A percentile compares a stretch with the other conserved stretches of the same genome.
Evolutionary conservation across 2,329 filamentous ascomycete species (phyloP).

Genomic region (Botryotinia narcissicola): DNA sequence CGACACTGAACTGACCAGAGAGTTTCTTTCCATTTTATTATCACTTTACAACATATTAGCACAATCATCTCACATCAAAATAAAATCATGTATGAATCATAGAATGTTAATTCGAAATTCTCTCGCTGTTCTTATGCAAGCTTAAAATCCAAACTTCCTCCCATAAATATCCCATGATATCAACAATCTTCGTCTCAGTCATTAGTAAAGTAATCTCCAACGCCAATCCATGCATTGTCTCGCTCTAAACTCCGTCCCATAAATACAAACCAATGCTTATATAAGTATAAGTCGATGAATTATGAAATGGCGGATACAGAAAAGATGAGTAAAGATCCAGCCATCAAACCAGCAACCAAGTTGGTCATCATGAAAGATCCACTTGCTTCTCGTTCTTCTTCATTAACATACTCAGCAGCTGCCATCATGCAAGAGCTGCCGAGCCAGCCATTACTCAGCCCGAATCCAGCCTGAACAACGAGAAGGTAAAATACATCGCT

Average conservation of each 20-base stretch:
- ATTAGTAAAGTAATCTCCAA: neutral
- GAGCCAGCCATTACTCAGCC: slow-evolving; percentile 82
- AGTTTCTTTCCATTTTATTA: neutral
- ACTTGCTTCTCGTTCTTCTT: slow-evolving; percentile 80
- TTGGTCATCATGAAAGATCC: slow-evolving; percentile 93
- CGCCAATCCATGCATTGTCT: slow-evolving; percentile 11
- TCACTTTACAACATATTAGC: neutral
- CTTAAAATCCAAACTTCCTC: neutral
- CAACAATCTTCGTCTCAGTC: neutral
- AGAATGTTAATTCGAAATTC: neutral
- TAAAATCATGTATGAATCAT: neutral
- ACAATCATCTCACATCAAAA: neutral
- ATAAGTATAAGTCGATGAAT: neutral
- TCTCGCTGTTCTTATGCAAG: slow-evolving; percentile 1
- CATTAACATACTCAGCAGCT: slow-evolving; percentile 74
- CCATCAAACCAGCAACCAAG: slow-evolving; percentile 78
- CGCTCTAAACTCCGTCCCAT: slow-evolving; percentile 12
- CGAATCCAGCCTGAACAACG: slow-evolving; percentile 79
- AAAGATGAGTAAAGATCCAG: slow-evolving; percentile 90
- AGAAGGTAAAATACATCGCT: slow-evolving; percentile 89
- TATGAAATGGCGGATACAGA: slow-evolving; percentile 48
- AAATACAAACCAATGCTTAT: slow-evolving; percentile 1
- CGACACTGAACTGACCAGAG: too few species aligned
- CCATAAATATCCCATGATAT: neutral
- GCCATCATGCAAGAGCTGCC: slow-evolving; percentile 91